Percentiles rank a stretch among this genome's conserved stretches.
Evolutionary conservation across 164 flowering plant genomes (phyloP).

Genomic region (Liquidambar formosana): DNA sequence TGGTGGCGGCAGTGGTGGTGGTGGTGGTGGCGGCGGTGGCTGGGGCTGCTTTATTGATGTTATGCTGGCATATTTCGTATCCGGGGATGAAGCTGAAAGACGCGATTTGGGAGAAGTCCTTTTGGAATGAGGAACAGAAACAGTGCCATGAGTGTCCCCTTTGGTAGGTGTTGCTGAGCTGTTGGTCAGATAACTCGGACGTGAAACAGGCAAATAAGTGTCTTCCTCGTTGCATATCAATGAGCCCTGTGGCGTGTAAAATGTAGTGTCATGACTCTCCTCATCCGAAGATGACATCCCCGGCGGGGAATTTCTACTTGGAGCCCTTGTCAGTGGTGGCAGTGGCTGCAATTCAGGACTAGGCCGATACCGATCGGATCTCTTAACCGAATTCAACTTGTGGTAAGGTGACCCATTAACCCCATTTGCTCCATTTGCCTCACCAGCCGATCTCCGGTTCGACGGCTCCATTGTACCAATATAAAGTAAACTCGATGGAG

Average conservation of each 20-base stretch:
- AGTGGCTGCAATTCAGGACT: slow-evolving; percentile 96
- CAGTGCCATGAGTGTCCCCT: neutral
- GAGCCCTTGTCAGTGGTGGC: slow-evolving; percentile 61
- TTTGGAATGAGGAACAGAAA: slow-evolving; percentile 52
- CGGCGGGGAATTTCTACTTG: slow-evolving; percentile 31
- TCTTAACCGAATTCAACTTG: slow-evolving; percentile 52
- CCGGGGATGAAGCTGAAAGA: slow-evolving; percentile 48
- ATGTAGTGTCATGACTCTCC: slow-evolving; percentile 53
- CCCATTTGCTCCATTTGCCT: slow-evolving; percentile 20
- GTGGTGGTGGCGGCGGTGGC: slow-evolving; percentile 27
- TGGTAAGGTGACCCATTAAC: slow-evolving; percentile 60
- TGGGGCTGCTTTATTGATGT: slow-evolving; percentile 37
- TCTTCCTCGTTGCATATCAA: slow-evolving; percentile 40
- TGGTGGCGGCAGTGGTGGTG: slow-evolving; percentile 25
- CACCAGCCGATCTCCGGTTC: slow-evolving; percentile 25
- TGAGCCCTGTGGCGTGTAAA: slow-evolving; percentile 72
- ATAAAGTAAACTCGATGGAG: slow-evolving; percentile 66
- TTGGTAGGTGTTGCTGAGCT: neutral
- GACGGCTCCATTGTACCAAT: slow-evolving; percentile 82
- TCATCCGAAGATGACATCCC: slow-evolving; percentile 63
- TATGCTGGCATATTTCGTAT: slow-evolving; percentile 37
- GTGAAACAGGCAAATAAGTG: slow-evolving; percentile 35
- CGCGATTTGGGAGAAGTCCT: slow-evolving; percentile 77
- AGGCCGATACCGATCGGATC: slow-evolving; percentile 70
- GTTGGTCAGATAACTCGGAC: slow-evolving; percentile 19